Percentiles rank a stretch among this genome's conserved stretches.
Conservation (phyloP, 495 filamentous ascomycete genomes). For the Trichoderma asperelloides region DNA sequence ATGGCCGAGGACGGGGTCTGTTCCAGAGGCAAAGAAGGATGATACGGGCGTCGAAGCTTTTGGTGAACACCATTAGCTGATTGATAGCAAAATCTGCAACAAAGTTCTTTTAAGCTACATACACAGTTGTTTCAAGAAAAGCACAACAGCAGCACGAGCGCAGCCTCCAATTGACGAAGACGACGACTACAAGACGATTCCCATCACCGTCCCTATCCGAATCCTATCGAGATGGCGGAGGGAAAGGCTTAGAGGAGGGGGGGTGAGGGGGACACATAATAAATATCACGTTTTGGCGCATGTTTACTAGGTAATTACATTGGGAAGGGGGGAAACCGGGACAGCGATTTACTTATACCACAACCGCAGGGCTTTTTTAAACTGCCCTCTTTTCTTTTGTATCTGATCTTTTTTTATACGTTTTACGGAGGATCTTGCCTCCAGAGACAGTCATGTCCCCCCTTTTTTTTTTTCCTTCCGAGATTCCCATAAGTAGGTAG, state of each 20-base stretch:
- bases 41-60: not conserved
- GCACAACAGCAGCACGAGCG: not conserved
- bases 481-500: too few species aligned
- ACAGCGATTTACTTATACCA: slow-evolving; percentile 2
- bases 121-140: not conserved
- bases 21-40: slow-evolving; percentile 8
- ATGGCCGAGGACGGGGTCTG: not conserved
- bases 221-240: not conserved
- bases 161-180: not conserved
- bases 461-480: too few species aligned
- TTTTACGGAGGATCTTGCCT: not conserved
- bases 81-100: not conserved
- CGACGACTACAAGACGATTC: not conserved
- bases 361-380: not conserved
- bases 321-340: not conserved
- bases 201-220: not conserved
- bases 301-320: slow-evolving; percentile 2
- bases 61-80: not conserved
- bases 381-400: not conserved
- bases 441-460: too few species aligned
- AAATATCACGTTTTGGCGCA: not conserved
- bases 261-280: not conserved
- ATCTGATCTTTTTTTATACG: not conserved
- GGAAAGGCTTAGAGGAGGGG: not conserved
- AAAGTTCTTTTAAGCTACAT: not conserved